These are phyloP conservation scores for Paecilomyces sp. DNA, from an alignment of 2,329 filamentous ascomycete species.

Conservation along the genomic window DNA sequence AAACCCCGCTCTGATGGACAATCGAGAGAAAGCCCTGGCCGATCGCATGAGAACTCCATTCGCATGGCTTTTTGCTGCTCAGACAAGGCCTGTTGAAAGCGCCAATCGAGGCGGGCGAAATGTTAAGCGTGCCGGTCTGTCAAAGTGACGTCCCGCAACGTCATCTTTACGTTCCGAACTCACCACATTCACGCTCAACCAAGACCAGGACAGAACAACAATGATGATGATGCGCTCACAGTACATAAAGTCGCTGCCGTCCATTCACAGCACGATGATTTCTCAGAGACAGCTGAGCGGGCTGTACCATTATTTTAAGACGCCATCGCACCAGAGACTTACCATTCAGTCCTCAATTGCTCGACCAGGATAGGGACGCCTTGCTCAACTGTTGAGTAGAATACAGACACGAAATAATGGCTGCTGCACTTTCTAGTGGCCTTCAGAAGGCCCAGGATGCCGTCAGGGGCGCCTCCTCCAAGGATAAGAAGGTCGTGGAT, in stretches of 20 bases:
- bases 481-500: slow-evolving; percentile 52
- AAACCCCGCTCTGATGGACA: neutral
- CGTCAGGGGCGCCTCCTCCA: slow-evolving; percentile 14
- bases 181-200: neutral
- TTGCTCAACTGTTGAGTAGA: neutral
- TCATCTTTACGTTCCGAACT: neutral
- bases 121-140: neutral
- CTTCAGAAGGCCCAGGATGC: slow-evolving; percentile 22
- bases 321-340: neutral
- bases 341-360: neutral
- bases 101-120: neutral
- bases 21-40: neutral
- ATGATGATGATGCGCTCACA: neutral
- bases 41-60: neutral
- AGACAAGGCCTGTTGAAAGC: neutral
- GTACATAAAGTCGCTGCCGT: neutral
- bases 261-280: neutral
- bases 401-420: slow-evolving; percentile 12
- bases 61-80: neutral
- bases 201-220: neutral
- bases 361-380: neutral
- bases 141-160: neutral
- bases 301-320: neutral
- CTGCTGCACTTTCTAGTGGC: slow-evolving; percentile 18
- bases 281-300: neutral